phyloP scores from a whole-genome alignment of 2,329 filamentous ascomycete genomes.

The Talaromyces sp. region DNA sequence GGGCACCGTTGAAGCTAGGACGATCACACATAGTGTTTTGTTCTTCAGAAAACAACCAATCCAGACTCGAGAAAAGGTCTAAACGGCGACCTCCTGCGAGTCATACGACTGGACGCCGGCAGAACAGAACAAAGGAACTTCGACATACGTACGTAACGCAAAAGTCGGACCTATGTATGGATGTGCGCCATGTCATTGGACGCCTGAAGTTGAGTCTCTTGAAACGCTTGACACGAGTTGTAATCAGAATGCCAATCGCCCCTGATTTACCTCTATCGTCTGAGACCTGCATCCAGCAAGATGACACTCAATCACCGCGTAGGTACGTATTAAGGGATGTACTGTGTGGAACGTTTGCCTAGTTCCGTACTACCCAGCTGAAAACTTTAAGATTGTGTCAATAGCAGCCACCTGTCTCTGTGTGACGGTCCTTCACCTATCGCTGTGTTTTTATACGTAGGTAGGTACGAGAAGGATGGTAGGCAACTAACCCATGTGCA shows the following conservation, averaged over 20 bases:
- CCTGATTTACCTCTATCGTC: constrained; percentile 1
- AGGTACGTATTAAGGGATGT: background rate
- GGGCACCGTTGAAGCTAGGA: background rate
- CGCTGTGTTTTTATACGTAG: too few species aligned
- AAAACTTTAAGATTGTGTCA: background rate
- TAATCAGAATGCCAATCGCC: background rate
- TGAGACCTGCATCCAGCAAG: constrained; percentile 1
- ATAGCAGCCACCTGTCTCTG: background rate
- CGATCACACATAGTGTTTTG: too few species aligned
- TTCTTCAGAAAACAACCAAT: background rate
- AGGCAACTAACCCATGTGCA: background rate
- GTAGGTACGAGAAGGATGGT: too few species aligned
- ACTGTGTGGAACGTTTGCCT: background rate
- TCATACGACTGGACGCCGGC: background rate
- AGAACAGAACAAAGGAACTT: background rate
- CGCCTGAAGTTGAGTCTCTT: background rate
- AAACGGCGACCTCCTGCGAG: background rate
- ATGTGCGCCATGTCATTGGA: background rate
- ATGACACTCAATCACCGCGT: background rate
- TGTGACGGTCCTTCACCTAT: background rate
- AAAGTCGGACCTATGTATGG: background rate
- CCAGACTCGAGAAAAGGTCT: background rate
- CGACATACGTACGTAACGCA: background rate
- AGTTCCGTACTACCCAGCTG: background rate
- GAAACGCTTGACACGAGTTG: background rate